Conservation (phyloP, 1,284 basidiomycete genomes). For the Apiotrichum sp. region DNA sequence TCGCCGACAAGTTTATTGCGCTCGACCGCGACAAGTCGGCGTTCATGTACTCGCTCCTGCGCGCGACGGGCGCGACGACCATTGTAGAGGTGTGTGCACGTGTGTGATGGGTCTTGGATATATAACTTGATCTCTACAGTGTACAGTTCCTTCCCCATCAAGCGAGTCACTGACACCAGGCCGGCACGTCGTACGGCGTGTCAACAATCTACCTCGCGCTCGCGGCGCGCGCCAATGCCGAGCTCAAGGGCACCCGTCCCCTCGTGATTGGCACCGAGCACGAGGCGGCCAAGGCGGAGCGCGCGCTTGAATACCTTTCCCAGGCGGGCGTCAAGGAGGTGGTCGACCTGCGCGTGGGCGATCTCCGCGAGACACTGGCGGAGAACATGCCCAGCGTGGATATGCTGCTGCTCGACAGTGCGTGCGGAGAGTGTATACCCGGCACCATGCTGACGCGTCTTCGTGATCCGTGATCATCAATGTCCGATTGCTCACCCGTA, state of each 20-base stretch:
- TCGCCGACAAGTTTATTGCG: slow-evolving; percentile 32
- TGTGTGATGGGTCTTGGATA: background rate
- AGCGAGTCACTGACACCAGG: slow-evolving; percentile 7
- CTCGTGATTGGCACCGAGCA: slow-evolving; percentile 30
- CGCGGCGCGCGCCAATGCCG: slow-evolving; percentile 19
- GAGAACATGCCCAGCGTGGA: slow-evolving; percentile 20
- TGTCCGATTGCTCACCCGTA: background rate
- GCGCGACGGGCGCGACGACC: slow-evolving; percentile 15
- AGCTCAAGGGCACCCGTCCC: slow-evolving; percentile 5
- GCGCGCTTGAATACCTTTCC: slow-evolving; percentile 20
- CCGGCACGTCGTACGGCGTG: slow-evolving; percentile 31
- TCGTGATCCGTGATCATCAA: background rate
- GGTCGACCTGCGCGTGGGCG: slow-evolving; percentile 32
- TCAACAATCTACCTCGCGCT: slow-evolving; percentile 34
- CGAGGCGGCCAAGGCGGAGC: slow-evolving; percentile 21
- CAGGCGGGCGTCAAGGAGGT: slow-evolving; percentile 20
- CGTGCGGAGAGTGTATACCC: background rate
- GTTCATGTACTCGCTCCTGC: slow-evolving; percentile 25
- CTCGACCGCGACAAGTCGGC: slow-evolving; percentile 32
- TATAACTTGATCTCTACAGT: background rate
- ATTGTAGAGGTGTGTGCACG: slow-evolving; percentile 21
- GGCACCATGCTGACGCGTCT: background rate
- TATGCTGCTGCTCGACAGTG: slow-evolving; percentile 30
- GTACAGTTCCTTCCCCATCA: background rate
- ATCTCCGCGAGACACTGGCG: slow-evolving; percentile 27